These are phyloP conservation scores for Stagonosporopsis rhizophila DNA, from an alignment of 2,329 filamentous ascomycete species.

Conservation along the genomic window DNA sequence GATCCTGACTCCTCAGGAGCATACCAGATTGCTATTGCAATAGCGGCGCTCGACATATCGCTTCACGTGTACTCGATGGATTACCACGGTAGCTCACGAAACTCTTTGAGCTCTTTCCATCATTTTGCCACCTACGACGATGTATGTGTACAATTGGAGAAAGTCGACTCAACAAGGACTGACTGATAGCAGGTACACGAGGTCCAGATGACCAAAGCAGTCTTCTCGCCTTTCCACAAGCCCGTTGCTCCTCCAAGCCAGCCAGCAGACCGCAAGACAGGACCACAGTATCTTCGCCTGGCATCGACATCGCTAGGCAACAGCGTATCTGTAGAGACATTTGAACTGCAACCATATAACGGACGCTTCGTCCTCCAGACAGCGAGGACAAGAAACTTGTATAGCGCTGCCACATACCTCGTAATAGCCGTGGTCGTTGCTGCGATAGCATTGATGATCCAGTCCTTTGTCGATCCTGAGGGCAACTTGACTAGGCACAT, in stretches of 20 bases:
- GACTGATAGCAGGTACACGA: conserved; percentile 48
- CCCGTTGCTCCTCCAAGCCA: conserved; percentile 35
- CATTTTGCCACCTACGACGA: conserved; percentile 60
- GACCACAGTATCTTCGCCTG: conserved; percentile 72
- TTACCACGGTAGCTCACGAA: conserved; percentile 60
- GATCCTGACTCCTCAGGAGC: conserved; percentile 65
- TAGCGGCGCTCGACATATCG: conserved; percentile 80
- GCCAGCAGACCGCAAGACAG: conserved; percentile 33
- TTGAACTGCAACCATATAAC: conserved; percentile 66
- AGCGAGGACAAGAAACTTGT: conserved; percentile 57
- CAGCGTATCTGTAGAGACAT: conserved; percentile 78
- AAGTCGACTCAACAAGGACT: conserved; percentile 1
- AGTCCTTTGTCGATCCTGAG: conserved; percentile 63
- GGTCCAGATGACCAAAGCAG: conserved; percentile 65
- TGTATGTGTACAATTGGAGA: conserved; percentile 48
- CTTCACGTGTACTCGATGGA: conserved; percentile 81
- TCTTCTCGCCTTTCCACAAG: conserved; percentile 56
- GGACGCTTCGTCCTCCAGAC: conserved; percentile 74
- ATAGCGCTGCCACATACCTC: conserved; percentile 63
- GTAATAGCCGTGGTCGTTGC: conserved; percentile 66
- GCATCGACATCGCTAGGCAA: conserved; percentile 84
- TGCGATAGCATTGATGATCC: conserved; percentile 68
- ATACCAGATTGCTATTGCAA: conserved; percentile 79
- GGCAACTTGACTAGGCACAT: conserved; percentile 55
- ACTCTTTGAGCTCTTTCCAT: conserved; percentile 57